Percentiles rank a stretch among this genome's conserved stretches.
phyloP scores from a whole-genome alignment of 1,284 basidiomycete genomes.

The Naganishia sp. region DNA sequence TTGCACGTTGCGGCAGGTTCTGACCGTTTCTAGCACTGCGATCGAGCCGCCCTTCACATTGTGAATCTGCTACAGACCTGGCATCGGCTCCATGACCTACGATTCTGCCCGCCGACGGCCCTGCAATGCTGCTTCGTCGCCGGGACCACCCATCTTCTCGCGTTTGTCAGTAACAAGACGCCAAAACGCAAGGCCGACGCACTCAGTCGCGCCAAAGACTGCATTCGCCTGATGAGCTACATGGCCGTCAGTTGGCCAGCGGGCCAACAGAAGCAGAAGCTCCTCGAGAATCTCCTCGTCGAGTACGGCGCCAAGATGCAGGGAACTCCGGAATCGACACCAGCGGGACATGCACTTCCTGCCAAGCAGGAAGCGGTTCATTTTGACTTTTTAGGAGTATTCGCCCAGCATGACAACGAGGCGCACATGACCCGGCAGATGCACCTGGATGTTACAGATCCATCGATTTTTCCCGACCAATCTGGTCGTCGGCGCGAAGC shows the following conservation, averaged over 20 bases:
- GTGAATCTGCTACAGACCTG: constrained; percentile 63
- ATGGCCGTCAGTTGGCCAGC: constrained; percentile 41
- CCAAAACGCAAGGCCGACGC: constrained; percentile 36
- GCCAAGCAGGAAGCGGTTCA: not conserved
- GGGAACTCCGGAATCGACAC: not conserved
- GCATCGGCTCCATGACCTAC: constrained; percentile 62
- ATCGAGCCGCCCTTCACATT: constrained; percentile 65
- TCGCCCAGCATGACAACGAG: constrained; percentile 6
- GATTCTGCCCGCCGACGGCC: constrained; percentile 65
- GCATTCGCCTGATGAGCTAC: constrained; percentile 35
- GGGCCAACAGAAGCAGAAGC: constrained; percentile 34
- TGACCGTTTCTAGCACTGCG: constrained; percentile 57
- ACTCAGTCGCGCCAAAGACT: constrained; percentile 34
- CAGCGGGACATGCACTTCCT: not conserved
- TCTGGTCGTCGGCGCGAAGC: not conserved
- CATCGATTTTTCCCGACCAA: not conserved
- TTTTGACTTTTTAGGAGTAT: constrained; percentile 6
- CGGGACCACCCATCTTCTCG: constrained; percentile 56
- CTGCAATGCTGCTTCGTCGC: constrained; percentile 67
- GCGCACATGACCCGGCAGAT: not conserved
- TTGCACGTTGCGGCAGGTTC: constrained; percentile 12
- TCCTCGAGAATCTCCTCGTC: constrained; percentile 36
- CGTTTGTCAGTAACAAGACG: constrained; percentile 37
- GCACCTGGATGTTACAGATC: not conserved
- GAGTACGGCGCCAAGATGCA: constrained; percentile 36